These are phyloP conservation scores for Fusarium sp. DNA, from an alignment of 2,329 filamentous ascomycete species.

Conservation along the genomic window DNA sequence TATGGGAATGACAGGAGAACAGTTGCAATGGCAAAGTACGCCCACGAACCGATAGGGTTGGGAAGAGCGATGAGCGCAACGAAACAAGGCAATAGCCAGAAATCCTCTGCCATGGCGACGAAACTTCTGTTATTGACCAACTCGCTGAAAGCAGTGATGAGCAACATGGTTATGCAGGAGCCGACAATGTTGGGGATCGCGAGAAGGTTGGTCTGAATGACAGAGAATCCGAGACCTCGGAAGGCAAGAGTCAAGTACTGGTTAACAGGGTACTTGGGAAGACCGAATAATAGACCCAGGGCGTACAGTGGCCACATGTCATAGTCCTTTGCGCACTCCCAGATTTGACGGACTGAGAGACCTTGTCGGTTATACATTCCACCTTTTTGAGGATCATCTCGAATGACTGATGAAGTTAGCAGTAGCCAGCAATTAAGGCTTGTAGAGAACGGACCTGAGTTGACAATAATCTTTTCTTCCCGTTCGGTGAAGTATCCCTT, in stretches of 20 bases:
- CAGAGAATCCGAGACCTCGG: conserved; percentile 61
- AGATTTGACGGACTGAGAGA: conserved; percentile 58
- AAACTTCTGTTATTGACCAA: conserved; percentile 62
- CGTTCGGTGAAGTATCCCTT: conserved; percentile 72
- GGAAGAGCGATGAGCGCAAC: conserved; percentile 59
- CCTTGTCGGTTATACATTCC: conserved; percentile 67
- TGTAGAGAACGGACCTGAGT: conserved; percentile 51
- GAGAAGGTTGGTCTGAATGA: conserved; percentile 66
- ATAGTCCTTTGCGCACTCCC: conserved; percentile 62
- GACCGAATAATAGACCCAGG: conserved; percentile 60
- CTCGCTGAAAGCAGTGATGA: conserved; percentile 58
- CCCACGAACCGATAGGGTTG: conserved; percentile 56
- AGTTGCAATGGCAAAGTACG: conserved; percentile 62
- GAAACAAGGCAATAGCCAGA: conserved; percentile 68
- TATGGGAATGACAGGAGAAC: conserved; percentile 65
- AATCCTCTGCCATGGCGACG: conserved; percentile 59
- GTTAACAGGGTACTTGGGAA: conserved; percentile 60
- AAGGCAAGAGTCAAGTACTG: conserved; percentile 66
- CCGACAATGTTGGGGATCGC: conserved; percentile 62
- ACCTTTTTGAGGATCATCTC: conserved; percentile 68
- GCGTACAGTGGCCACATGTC: conserved; percentile 66
- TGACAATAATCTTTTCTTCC: conserved; percentile 76
- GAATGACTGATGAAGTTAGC: conserved; percentile 48
- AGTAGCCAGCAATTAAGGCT: background rate
- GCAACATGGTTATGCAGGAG: conserved; percentile 59